Conservation (phyloP, 1,139 yeast genomes). For the Yamadazyma spencermartinsiae region DNA sequence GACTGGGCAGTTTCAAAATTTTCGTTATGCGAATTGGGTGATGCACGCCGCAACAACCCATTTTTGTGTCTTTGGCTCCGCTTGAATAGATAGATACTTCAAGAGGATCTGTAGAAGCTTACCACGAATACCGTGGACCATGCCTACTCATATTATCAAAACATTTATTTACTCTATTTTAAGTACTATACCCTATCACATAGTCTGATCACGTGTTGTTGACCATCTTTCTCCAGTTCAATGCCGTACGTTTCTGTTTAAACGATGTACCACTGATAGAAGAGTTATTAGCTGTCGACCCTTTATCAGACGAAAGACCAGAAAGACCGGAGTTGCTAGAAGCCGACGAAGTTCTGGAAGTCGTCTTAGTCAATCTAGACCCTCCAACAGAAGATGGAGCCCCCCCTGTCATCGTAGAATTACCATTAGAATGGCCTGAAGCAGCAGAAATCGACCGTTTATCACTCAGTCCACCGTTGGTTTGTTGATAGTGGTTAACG, state of each 20-base stretch:
- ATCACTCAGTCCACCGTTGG: constrained; percentile 15
- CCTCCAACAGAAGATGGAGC: constrained; percentile 15
- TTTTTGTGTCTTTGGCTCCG: too few relatives aligned
- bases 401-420: constrained; percentile 14
- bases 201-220: constrained; percentile 4
- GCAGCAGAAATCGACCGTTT: constrained; percentile 16
- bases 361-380: constrained; percentile 30
- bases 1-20: constrained; percentile 3
- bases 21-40: not conserved
- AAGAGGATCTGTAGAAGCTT: too few relatives aligned
- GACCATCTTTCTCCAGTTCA: constrained; percentile 45
- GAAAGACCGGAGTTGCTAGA: constrained; percentile 33
- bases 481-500: constrained; percentile 17
- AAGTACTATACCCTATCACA: not conserved
- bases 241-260: constrained; percentile 42
- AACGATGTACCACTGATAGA: constrained; percentile 12
- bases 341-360: constrained; percentile 28
- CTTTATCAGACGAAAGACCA: constrained; percentile 22
- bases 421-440: constrained; percentile 19
- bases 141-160: not conserved
- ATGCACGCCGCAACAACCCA: not conserved
- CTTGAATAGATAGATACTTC: too few relatives aligned
- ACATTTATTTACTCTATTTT: constrained; percentile 1
- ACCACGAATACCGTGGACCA: too few relatives aligned
- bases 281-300: constrained; percentile 13